phyloP scores from a whole-genome alignment of 441 rosid species.

The Pelargonium fulgidum region DNA sequence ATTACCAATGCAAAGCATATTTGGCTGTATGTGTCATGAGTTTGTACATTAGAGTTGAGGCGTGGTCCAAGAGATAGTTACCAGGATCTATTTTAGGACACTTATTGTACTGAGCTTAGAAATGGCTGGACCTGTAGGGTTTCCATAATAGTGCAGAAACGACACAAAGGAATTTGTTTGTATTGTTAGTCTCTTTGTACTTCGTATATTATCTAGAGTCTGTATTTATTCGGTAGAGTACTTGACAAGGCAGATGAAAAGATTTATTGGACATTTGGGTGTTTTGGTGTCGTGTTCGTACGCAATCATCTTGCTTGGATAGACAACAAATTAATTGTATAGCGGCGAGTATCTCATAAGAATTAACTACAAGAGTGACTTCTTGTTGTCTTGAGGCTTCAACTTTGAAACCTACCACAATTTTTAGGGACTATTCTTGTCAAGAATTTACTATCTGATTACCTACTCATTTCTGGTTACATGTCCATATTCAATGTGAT shows the following conservation, averaged over 20 bases:
- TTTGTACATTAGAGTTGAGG: neutral
- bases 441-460: neutral
- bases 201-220: neutral
- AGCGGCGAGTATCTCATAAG: neutral
- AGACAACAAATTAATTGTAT: neutral
- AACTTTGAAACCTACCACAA: neutral
- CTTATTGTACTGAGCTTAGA: slow-evolving; percentile 1
- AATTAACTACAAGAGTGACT: neutral
- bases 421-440: neutral
- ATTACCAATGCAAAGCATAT: neutral
- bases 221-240: neutral
- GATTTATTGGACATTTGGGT: neutral
- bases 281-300: neutral
- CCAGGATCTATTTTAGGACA: neutral
- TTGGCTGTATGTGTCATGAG: neutral
- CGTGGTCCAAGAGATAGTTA: slow-evolving; percentile 2
- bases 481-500: neutral
- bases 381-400: neutral
- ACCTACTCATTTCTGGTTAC: neutral
- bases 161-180: neutral
- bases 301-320: neutral
- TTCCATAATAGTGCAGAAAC: slow-evolving; percentile 6
- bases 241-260: neutral
- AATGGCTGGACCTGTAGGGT: slow-evolving; percentile 7
- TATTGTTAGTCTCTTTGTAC: neutral